Conservation (phyloP, 139 green algal genomes). For the Parachlorella kessleri region DNA sequence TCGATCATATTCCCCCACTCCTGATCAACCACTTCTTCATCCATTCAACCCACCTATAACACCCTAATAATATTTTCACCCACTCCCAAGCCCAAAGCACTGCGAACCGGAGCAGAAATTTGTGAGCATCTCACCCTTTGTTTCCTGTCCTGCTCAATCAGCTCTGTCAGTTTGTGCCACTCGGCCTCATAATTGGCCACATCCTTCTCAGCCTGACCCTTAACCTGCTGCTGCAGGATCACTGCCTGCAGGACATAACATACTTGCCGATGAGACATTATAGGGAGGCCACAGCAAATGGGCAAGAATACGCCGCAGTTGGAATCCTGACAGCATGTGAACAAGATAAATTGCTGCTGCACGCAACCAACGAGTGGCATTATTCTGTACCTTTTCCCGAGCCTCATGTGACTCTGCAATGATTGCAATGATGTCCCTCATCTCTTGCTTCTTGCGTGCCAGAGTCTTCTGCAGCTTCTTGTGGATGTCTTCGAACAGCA, state of each 20-base stretch:
- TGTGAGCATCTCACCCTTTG: background rate
- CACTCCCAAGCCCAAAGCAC: background rate
- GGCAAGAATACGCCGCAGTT: too few species aligned
- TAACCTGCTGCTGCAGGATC: slow-evolving; percentile 50
- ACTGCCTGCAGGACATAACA: slow-evolving; percentile 18
- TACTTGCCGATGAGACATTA: too few species aligned
- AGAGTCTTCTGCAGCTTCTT: slow-evolving; percentile 81
- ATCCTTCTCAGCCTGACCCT: slow-evolving; percentile 83
- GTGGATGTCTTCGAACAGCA: slow-evolving; percentile 89
- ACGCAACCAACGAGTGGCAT: background rate
- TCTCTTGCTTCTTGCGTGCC: slow-evolving; percentile 74
- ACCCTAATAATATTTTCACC: background rate
- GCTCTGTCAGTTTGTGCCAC: slow-evolving; percentile 78
- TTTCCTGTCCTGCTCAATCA: slow-evolving; percentile 84
- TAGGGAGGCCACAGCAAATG: too few species aligned
- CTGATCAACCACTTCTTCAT: too few species aligned
- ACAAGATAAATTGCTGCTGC: too few species aligned
- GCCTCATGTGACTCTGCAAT: slow-evolving; percentile 64
- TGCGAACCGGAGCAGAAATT: background rate
- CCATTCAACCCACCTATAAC: background rate
- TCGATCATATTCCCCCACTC: too few species aligned
- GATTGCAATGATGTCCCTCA: slow-evolving; percentile 79
- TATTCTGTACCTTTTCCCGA: slow-evolving; percentile 61
- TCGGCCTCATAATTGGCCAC: slow-evolving; percentile 84
- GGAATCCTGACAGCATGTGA: too few species aligned